These are phyloP conservation scores for Alternaria brassicae DNA, from an alignment of 2,329 filamentous ascomycete genomes.

Conservation along the genomic window DNA sequence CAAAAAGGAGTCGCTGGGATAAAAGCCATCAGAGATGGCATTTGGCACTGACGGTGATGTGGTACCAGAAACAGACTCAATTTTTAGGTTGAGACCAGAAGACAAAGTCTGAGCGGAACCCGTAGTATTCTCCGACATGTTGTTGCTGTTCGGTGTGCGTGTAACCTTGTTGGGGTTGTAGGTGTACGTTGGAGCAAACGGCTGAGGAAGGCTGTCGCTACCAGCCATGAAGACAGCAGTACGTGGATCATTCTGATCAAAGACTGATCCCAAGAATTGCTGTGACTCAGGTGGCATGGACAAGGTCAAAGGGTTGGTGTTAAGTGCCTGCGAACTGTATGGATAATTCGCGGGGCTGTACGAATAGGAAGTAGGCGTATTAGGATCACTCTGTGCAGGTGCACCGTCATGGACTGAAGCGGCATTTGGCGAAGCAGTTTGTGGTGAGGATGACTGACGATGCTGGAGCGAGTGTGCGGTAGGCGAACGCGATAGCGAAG, in stretches of 20 bases:
- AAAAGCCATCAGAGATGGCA: slow-evolving; percentile 33
- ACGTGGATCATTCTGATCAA: slow-evolving; percentile 56
- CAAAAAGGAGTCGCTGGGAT: slow-evolving; percentile 22
- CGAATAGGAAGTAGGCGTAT: slow-evolving; percentile 29
- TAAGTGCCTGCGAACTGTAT: slow-evolving; percentile 38
- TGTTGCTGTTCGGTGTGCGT: slow-evolving; percentile 15
- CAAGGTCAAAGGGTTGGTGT: slow-evolving; percentile 56
- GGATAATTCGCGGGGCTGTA: slow-evolving; percentile 35
- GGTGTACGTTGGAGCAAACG: slow-evolving; percentile 51
- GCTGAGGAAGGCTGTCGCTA: slow-evolving; percentile 51
- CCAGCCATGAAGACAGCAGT: slow-evolving; percentile 57
- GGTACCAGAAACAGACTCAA: slow-evolving; percentile 17
- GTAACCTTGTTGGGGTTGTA: slow-evolving; percentile 55
- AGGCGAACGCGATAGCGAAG: slow-evolving; percentile 30
- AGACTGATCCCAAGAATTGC: slow-evolving; percentile 58
- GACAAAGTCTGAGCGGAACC: slow-evolving; percentile 52
- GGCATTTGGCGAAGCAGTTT: slow-evolving; percentile 28
- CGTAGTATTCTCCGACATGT: slow-evolving; percentile 44
- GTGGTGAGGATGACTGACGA: slow-evolving; percentile 31
- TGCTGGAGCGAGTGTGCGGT: slow-evolving; percentile 30
- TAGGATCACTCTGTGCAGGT: slow-evolving; percentile 27
- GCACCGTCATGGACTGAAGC: slow-evolving; percentile 35
- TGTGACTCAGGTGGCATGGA: slow-evolving; percentile 61
- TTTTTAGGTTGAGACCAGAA: slow-evolving; percentile 40
- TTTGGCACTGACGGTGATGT: slow-evolving; percentile 29